Conservation (phyloP, 805 yeast genomes). For the Jamesozyma hellenica region DNA sequence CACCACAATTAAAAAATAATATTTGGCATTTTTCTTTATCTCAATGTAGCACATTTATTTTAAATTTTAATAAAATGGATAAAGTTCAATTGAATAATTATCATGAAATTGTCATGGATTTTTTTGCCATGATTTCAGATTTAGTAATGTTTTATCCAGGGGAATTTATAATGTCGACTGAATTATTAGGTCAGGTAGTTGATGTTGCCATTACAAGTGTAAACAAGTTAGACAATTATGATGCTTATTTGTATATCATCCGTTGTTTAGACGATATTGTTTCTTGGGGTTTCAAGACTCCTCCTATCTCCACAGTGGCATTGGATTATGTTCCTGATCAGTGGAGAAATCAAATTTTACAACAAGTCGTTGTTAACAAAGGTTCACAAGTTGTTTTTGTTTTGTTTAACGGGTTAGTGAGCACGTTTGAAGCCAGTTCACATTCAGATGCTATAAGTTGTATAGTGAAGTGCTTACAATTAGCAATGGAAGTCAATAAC, state of each 20-base stretch:
- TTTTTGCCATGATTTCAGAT: constrained; percentile 70
- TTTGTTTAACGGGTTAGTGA: constrained; percentile 57
- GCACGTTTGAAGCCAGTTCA: constrained; percentile 59
- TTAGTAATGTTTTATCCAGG: constrained; percentile 58
- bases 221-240: constrained; percentile 53
- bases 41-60: constrained; percentile 52
- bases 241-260: constrained; percentile 57
- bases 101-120: constrained; percentile 72
- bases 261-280: constrained; percentile 74
- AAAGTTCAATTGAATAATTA: constrained; percentile 15
- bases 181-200: constrained; percentile 41
- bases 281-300: constrained; percentile 73
- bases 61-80: constrained; percentile 28
- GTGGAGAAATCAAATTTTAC: constrained; percentile 40
- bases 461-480: constrained; percentile 49
- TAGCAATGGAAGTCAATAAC: constrained; percentile 39
- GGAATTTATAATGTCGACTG: constrained; percentile 27
- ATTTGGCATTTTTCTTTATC: constrained; percentile 67
- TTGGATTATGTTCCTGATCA: constrained; percentile 44
- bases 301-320: constrained; percentile 63
- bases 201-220: constrained; percentile 44
- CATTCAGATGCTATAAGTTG: constrained; percentile 69
- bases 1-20: constrained; percentile 39
- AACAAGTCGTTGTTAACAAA: constrained; percentile 36
- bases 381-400: constrained; percentile 47